Evolutionary conservation across 345 rosid species (phyloP).

Genomic region (Aurinia saxatilis): DNA sequence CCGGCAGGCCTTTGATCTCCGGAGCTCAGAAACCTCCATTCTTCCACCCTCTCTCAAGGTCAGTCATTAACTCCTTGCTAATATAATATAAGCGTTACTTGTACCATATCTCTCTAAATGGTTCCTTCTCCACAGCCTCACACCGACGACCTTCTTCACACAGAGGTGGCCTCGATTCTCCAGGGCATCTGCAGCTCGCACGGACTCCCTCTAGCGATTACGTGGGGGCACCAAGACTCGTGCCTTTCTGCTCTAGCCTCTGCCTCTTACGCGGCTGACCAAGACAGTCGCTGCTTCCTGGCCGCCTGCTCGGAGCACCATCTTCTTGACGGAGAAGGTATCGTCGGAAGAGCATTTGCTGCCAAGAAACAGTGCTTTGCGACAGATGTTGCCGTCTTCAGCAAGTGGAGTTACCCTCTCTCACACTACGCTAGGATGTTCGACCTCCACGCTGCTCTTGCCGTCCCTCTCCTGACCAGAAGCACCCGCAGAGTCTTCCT

Average conservation of each 20-base stretch:
- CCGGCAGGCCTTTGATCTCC: slow-evolving; percentile 70
- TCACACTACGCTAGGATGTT: slow-evolving; percentile 81
- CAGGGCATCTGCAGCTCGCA: slow-evolving; percentile 46
- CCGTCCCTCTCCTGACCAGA: slow-evolving; percentile 52
- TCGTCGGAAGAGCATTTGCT: slow-evolving; percentile 64
- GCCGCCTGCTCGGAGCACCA: slow-evolving; percentile 74
- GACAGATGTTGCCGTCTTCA: slow-evolving; percentile 52
- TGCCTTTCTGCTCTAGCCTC: slow-evolving; percentile 53
- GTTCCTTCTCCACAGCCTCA: slow-evolving; percentile 36
- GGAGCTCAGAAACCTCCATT: slow-evolving; percentile 50
- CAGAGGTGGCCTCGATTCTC: slow-evolving; percentile 46
- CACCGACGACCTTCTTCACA: slow-evolving; percentile 38
- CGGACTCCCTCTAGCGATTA: slow-evolving; percentile 66
- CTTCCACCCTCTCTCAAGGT: slow-evolving; percentile 31
- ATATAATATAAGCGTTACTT: neutral
- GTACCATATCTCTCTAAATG: slow-evolving; percentile 1
- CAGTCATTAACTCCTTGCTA: neutral
- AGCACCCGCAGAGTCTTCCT: slow-evolving; percentile 39
- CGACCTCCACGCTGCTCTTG: slow-evolving; percentile 60
- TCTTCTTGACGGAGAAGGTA: slow-evolving; percentile 60
- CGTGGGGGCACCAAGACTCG: slow-evolving; percentile 59
- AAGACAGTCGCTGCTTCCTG: slow-evolving; percentile 37
- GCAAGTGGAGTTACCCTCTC: slow-evolving; percentile 65
- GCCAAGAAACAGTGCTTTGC: slow-evolving; percentile 53
- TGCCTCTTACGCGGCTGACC: slow-evolving; percentile 53